Evolutionary conservation across 1,139 yeast species (phyloP), one percentile per base, ranked within the genome.

Genomic region (Geotrichum phurueaensis): DNA sequence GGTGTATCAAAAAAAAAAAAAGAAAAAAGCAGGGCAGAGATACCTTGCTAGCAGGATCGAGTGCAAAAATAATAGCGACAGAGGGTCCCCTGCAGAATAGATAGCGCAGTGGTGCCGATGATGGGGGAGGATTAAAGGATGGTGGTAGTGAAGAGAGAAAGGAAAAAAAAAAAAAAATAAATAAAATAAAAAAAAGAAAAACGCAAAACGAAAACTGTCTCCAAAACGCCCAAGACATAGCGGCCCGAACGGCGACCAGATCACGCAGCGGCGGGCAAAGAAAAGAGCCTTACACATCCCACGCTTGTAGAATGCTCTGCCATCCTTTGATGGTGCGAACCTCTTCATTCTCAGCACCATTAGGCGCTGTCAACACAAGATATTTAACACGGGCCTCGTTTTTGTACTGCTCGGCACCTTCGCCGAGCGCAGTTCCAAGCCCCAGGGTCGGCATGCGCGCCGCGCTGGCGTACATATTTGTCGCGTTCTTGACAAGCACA

Each of bases 391-490:
- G 27, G 20, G 59, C 59, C 18, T 56, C 59, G 2, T 43, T 27
- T 22, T 47, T 56, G 27, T 51, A 25, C 55, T 22, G 55, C 25
- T 47, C 56, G 5, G 39, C 59, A 10, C 43, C 47, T 10, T 53
- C 59, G 3, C 59, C 59, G 10, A 39, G n/a, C 3, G 48, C 31
- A 9, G 51, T 25, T 12, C 53, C 50, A 25, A 36, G 43, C 12
- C 52, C 52, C 43, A 45, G 15, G 3, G 51, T n/a, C 29, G 56
- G 60, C 27, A 57, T 33, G 52, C 52, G 55, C 23, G 47, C 48
- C 2, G 69, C 69, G 53, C 69, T 69, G 23, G 60, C 57, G 57
- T 69, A 70, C 57, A 62, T 64, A 20, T 62, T 66, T 22, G 58
- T 51, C 22, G 73, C 70, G 52, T 70, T 70, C 29, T 62, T 58